Conservation (phyloP, 2,329 filamentous ascomycete species). For the Teratosphaeriaceae sp. region DNA sequence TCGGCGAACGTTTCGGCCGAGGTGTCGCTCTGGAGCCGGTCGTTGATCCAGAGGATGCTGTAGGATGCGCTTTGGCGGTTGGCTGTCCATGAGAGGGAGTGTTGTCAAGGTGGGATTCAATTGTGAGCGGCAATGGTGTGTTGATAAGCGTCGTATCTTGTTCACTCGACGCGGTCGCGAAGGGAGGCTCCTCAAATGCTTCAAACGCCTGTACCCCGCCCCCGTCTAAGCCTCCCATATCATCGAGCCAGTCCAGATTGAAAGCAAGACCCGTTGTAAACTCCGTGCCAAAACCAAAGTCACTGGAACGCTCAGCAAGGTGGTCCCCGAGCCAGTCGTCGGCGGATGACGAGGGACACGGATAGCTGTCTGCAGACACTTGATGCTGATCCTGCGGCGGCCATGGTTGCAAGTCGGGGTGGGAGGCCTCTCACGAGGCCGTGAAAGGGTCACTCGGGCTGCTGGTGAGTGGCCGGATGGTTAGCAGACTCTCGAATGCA, state of each 20-base stretch:
- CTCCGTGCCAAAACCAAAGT: neutral
- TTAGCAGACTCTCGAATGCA: no score
- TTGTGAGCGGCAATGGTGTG: neutral
- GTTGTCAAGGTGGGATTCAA: neutral
- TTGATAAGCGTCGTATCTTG: no score
- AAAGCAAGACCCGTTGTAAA: neutral
- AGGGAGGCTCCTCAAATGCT: neutral
- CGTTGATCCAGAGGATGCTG: neutral
- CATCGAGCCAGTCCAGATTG: neutral
- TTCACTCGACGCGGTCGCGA: no score
- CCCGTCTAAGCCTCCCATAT: neutral
- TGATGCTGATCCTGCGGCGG: neutral
- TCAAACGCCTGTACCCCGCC: neutral
- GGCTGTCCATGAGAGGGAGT: no score
- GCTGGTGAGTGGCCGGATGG: neutral
- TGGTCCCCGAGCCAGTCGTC: neutral
- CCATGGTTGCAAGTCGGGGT: constrained; percentile 6
- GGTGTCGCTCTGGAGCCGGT: neutral
- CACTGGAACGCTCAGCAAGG: neutral
- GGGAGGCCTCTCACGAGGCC: constrained; percentile 5
- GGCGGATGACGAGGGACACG: neutral
- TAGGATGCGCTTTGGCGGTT: neutral
- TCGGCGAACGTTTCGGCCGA: constrained; percentile 1
- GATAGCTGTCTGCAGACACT: neutral
- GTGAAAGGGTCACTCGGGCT: no score